Evolutionary conservation across 176 grass and related monocot species (phyloP).

Genomic region (Pontederia paniculata): DNA sequence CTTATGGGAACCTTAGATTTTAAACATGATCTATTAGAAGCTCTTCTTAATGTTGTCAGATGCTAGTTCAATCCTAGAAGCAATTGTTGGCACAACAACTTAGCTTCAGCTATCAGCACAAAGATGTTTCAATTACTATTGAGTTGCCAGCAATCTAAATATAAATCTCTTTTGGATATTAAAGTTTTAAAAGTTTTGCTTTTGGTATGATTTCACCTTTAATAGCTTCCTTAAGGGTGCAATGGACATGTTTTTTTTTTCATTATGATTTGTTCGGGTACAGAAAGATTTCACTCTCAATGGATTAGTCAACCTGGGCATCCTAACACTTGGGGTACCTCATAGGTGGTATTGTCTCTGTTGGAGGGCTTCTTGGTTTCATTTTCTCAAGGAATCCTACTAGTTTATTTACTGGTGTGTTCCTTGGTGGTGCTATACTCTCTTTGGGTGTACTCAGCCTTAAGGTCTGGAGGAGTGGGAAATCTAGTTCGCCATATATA

Average conservation of each 20-base stretch:
- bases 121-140: too few species aligned
- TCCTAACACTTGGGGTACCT: constrained; percentile 15
- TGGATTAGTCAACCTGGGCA: not conserved
- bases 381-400: constrained; percentile 63
- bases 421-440: constrained; percentile 63
- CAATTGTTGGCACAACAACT: too few species aligned
- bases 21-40: too few species aligned
- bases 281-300: not conserved
- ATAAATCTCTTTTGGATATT: too few species aligned
- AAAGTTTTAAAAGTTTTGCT: too few species aligned
- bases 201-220: too few species aligned
- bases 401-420: constrained; percentile 56
- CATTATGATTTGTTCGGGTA: not conserved
- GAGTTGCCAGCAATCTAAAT: too few species aligned
- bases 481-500: constrained; percentile 73
- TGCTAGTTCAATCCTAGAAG: too few species aligned
- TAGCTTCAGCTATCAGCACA: too few species aligned
- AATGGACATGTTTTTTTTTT: not conserved
- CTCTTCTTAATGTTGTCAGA: too few species aligned
- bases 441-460: constrained; percentile 63
- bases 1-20: too few species aligned
- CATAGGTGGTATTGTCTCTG: constrained; percentile 62
- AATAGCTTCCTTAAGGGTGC: too few species aligned
- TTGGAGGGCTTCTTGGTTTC: constrained; percentile 66
- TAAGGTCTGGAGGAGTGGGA: constrained; percentile 76